Evolutionary conservation across 441 rosid species (phyloP).

Genomic region (Melastoma candidum): DNA sequence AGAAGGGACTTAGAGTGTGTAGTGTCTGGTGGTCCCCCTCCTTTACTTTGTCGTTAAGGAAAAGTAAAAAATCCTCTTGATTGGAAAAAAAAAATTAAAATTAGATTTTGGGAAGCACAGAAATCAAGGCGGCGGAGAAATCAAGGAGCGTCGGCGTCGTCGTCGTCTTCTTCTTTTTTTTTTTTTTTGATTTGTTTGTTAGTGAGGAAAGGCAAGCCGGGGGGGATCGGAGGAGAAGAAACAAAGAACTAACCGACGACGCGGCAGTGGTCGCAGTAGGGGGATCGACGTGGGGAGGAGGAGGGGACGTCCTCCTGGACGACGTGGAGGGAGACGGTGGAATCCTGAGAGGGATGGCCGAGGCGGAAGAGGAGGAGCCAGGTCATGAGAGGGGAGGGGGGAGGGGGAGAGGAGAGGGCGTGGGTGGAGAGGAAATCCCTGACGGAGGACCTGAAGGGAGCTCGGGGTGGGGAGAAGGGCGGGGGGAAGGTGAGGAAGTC

Average conservation of each 20-base stretch:
- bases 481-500: constrained; percentile 50
- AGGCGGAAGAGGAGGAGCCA: constrained; percentile 50
- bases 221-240: constrained; percentile 8
- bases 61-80: too few species aligned
- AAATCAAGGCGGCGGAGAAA: too few species aligned
- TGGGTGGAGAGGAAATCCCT: constrained; percentile 34
- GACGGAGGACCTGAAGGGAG: constrained; percentile 39
- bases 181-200: background rate
- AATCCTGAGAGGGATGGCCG: constrained; percentile 29
- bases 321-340: constrained; percentile 35
- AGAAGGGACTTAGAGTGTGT: too few species aligned
- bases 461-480: constrained; percentile 5
- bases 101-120: too few species aligned
- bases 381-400: constrained; percentile 40
- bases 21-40: too few species aligned
- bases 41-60: too few species aligned
- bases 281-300: constrained; percentile 37
- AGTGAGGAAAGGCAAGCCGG: background rate
- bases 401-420: constrained; percentile 40
- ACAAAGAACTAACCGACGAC: constrained; percentile 53
- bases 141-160: too few species aligned
- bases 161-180: too few species aligned
- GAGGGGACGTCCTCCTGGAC: constrained; percentile 69
- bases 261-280: constrained; percentile 73
- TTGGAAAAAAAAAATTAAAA: too few species aligned